Percentiles rank a stretch among this genome's conserved stretches.
These are phyloP conservation scores for Przewalskia tangutica DNA, from an alignment of 257 asterid species.

Conservation along the genomic window DNA sequence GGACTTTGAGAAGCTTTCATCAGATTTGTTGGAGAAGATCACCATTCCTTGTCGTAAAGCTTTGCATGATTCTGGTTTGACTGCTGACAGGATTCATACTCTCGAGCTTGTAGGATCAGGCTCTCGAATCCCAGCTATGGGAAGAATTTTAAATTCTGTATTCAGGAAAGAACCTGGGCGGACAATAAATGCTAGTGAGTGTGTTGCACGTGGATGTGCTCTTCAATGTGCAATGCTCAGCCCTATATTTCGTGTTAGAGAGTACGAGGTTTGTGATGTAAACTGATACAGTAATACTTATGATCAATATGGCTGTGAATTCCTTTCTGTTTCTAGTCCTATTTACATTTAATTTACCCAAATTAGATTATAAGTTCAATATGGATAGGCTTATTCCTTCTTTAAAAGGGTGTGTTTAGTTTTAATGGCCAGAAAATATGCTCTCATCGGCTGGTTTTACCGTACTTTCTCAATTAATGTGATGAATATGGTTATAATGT, in stretches of 20 bases:
- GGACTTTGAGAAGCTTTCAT: slow-evolving; percentile 72
- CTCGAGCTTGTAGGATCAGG: slow-evolving; percentile 98
- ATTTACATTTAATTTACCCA: neutral
- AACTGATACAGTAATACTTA: neutral
- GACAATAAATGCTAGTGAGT: slow-evolving; percentile 89
- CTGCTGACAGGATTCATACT: slow-evolving; percentile 56
- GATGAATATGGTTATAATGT: neutral
- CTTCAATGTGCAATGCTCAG: slow-evolving; percentile 97
- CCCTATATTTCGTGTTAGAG: slow-evolving; percentile 74
- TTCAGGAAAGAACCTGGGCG: slow-evolving; percentile 73
- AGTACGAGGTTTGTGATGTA: slow-evolving; percentile 67
- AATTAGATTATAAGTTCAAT: neutral
- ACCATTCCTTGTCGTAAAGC: slow-evolving; percentile 65
- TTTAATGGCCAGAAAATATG: neutral
- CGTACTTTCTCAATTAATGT: neutral
- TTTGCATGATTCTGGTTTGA: slow-evolving; percentile 57
- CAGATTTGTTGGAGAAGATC: slow-evolving; percentile 58
- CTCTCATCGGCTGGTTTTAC: neutral
- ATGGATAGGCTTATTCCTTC: neutral
- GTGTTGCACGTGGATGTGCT: slow-evolving; percentile 97
- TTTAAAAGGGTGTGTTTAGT: neutral
- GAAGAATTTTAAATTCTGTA: slow-evolving; percentile 48
- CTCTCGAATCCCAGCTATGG: slow-evolving; percentile 80
- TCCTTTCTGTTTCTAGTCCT: neutral
- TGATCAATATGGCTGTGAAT: neutral